Evolutionary conservation across 73 alveolate species (phyloP), one percentile per base, ranked within the genome.

Genomic region (Durusdinium trenchii): DNA sequence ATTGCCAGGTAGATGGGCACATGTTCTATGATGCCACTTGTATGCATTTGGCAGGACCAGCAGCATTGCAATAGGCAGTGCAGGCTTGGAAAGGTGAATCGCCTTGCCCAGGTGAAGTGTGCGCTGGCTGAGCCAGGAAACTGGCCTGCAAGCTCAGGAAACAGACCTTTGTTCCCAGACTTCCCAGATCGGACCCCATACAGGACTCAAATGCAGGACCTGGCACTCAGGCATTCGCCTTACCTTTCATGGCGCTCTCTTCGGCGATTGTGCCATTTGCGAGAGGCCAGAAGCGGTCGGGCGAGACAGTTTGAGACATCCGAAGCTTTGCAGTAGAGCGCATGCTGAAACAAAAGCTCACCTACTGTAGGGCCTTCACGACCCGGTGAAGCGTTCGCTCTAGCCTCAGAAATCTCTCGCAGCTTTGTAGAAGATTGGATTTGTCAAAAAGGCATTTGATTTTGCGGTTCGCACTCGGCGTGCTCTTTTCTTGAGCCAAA

Each of bases 1-100:
- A n/a, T n/a, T n/a, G n/a, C 54, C 48, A 89, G 96, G 96, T 89
- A 54, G 96, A 89, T 89, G 96, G 96, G 45, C 96, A 89, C 86
- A 89, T 64, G 96, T 45, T 62, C 96, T 89, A 89, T 30, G 96
- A 89, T 64, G 96, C 75, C 42, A 10, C 96, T 89, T 43, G 84
- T 36, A 35, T 36, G 83, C 48, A 20, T 1, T 57, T 50, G 30
- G 35, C 20, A 50, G n/a, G 43, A 9, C n/a, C n/a, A 28, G 38
- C 79, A 38, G 42, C 79, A 28, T 6, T 28, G 42, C 6, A 28
- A 9, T 23, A 18, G n/a, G 42, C 79, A 16, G 42, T 28, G 38
- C 12, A 6, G 79, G 45, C 40, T 73, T 38, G 64, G 64, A 54
- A 54, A 54, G 20, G 9, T 54, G n/a, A n/a, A 12, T 54, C 43